Evolutionary conservation across 2,329 filamentous ascomycete genomes (phyloP).

Genomic region (Claviceps sp.): DNA sequence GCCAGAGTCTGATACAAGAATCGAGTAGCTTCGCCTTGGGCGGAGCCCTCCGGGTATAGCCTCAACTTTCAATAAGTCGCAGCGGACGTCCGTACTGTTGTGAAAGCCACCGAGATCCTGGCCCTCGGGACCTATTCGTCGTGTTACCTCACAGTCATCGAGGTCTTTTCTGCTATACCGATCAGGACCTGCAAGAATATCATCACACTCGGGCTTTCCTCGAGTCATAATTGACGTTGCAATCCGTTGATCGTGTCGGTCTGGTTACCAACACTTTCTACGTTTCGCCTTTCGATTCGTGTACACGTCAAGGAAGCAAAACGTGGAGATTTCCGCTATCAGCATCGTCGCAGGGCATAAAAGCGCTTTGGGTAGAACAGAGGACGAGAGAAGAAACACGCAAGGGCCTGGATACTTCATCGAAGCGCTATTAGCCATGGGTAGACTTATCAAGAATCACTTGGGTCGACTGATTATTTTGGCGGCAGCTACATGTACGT

Average conservation of each 20-base stretch:
- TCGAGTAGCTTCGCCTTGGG: constrained; percentile 4
- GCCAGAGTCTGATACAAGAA: constrained; percentile 8
- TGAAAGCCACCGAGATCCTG: constrained; percentile 9
- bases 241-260: constrained; percentile 28
- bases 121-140: not conserved
- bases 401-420: not conserved
- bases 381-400: constrained; percentile 1
- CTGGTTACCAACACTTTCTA: constrained; percentile 34
- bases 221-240: constrained; percentile 17
- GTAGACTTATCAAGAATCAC: constrained; percentile 98
- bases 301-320: not conserved
- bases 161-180: constrained; percentile 4
- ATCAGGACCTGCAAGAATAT: constrained; percentile 5
- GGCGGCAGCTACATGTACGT: constrained; percentile 64
- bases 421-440: constrained; percentile 44
- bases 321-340: not conserved
- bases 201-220: constrained; percentile 26
- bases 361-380: not conserved
- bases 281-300: constrained; percentile 3
- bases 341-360: not conserved
- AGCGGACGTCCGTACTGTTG: constrained; percentile 1
- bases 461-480: constrained; percentile 91
- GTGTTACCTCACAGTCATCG: constrained; percentile 9
- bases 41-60: constrained; percentile 7
- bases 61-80: not conserved